These are phyloP conservation scores for Astragalus glycyphyllos DNA, from an alignment of 306 rosid genomes.

Conservation along the genomic window DNA sequence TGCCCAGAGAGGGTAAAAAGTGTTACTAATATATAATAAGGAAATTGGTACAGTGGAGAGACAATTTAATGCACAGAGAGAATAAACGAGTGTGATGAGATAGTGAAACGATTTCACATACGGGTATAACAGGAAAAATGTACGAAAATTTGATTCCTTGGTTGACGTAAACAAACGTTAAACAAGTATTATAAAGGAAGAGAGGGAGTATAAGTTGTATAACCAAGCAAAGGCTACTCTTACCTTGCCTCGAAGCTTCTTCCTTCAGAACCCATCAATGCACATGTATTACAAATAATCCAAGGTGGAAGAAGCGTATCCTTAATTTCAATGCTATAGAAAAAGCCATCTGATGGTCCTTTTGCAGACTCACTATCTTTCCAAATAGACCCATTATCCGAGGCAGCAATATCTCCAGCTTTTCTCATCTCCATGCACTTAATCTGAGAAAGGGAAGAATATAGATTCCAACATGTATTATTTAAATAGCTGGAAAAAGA, in stretches of 20 bases:
- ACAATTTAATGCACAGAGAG: no score
- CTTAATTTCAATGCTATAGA: conserved; percentile 77
- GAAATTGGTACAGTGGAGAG: no score
- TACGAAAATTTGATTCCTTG: no score
- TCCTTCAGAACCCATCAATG: conserved; percentile 70
- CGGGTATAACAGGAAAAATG: no score
- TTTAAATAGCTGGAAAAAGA: conserved; percentile 18
- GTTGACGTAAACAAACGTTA: no score
- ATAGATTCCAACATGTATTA: conserved; percentile 27
- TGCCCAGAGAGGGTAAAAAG: no score
- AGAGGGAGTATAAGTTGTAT: neutral
- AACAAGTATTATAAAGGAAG: no score
- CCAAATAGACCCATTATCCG: conserved; percentile 47
- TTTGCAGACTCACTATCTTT: conserved; percentile 54
- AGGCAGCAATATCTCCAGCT: conserved; percentile 60
- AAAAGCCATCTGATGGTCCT: conserved; percentile 53
- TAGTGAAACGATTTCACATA: no score
- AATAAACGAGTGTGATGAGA: no score
- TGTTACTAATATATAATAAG: no score
- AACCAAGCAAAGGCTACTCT: conserved; percentile 30
- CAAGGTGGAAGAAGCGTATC: conserved; percentile 89
- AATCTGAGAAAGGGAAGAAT: conserved; percentile 51
- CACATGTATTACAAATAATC: conserved; percentile 67
- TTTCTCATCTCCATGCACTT: conserved; percentile 81
- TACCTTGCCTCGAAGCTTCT: conserved; percentile 95